Evolutionary conservation across 1,284 basidiomycete genomes (phyloP), one percentile per base, ranked within the genome.

Genomic region (Papiliotrema laurentii): DNA sequence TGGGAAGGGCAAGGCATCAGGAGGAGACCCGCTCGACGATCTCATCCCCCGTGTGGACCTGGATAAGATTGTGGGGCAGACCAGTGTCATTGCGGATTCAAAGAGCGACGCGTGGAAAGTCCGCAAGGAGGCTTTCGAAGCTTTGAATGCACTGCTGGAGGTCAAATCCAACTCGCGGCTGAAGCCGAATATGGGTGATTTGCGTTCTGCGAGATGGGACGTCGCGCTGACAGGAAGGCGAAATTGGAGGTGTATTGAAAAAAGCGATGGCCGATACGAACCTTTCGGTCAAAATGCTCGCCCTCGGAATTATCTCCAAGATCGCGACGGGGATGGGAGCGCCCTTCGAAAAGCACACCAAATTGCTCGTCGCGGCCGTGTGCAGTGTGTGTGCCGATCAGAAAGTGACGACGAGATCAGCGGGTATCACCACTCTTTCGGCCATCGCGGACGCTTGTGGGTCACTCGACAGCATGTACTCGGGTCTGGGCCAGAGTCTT

Each of bases 31-130:
- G 7, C 66, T 96, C 56, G 96, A 97, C 64, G 91, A 97, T 49
- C 79, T 98, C 22, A 92, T 97, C 66, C 96, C 96, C 18, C 83
- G 96, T 25, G 88, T 97, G 26, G 94, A 98, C 61, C 78, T 98
- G 41, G 94, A 98, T 61, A 80, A 83, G 50, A 74, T 99, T 22
- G 77, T 98, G 33, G 85, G 87, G 53, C 83, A 85, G n/a, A 89
- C 89, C 0, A 83, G 83, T 1, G 86, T 97, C 41, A 74, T 93
- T 25, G 77, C 83, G 1, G 89, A 91, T 62, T 80, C 84, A 10
- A 89, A 89, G 74, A 90, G 83, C 59, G 96, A 97, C 60, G 85
- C 89, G 0, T 99, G 96, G 96, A 98, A 98, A 76, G 84, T 83
- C 5, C 87, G 94, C 75, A 99, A 98, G 72, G 96, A 97, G 66